Evolutionary conservation across 2,329 filamentous ascomycete genomes (phyloP).

Genomic region (Pseudocercospora musae): DNA sequence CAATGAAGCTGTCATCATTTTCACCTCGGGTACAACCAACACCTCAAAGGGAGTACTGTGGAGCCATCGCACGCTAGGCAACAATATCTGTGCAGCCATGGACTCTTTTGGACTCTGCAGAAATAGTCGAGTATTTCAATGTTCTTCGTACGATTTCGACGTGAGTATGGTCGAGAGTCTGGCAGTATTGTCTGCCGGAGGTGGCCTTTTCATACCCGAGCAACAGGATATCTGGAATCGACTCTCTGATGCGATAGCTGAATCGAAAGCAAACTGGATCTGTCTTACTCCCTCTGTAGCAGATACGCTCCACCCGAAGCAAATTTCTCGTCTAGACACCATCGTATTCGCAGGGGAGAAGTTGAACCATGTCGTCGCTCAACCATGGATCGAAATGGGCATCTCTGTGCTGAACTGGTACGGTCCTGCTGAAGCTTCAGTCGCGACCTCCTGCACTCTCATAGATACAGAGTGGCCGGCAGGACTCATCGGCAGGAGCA

Average conservation of each 20-base stretch:
- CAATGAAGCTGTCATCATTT: neutral
- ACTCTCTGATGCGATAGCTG: constrained; percentile 42
- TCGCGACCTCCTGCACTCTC: neutral
- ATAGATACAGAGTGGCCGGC: neutral
- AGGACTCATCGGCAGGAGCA: constrained; percentile 17
- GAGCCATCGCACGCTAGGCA: constrained; percentile 1
- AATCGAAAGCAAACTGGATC: constrained; percentile 36
- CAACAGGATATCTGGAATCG: constrained; percentile 48
- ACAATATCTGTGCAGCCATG: neutral
- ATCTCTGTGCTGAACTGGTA: constrained; percentile 41
- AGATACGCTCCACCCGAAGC: constrained; percentile 44
- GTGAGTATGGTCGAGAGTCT: constrained; percentile 10
- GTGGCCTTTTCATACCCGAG: constrained; percentile 23
- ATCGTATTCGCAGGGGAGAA: constrained; percentile 11
- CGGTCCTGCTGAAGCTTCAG: constrained; percentile 41
- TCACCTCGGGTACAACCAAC: constrained; percentile 6
- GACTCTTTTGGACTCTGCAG: neutral
- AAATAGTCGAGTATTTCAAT: constrained; percentile 18
- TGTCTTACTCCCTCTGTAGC: constrained; percentile 58
- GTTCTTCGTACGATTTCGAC: constrained; percentile 23
- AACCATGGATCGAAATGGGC: neutral
- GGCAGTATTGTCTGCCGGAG: constrained; percentile 14
- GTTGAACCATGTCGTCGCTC: neutral
- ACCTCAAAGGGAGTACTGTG: constrained; percentile 1
- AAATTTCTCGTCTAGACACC: constrained; percentile 29